These are phyloP conservation scores for Aspergillus sp. DNA, from an alignment of 2,329 filamentous ascomycete species.

Conservation along the genomic window DNA sequence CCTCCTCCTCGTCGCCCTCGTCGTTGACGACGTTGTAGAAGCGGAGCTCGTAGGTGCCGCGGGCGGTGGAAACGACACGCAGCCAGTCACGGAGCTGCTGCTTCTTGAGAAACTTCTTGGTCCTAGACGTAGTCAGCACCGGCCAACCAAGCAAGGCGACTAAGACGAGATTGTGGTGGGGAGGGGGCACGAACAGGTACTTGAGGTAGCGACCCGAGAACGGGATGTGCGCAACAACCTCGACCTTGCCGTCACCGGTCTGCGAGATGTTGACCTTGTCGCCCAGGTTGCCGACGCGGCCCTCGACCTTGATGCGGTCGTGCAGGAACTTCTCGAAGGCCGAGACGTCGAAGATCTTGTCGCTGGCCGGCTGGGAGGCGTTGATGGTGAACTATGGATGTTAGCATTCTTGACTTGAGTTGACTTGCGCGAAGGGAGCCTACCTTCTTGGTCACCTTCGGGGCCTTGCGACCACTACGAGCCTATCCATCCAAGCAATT, in stretches of 20 bases:
- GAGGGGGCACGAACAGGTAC: constrained; percentile 85
- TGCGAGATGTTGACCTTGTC: constrained; percentile 85
- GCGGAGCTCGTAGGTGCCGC: constrained; percentile 98
- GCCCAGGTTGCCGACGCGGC: constrained; percentile 95
- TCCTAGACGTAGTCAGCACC: too few species aligned
- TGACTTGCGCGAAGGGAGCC: constrained; percentile 13
- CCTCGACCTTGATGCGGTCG: constrained; percentile 99
- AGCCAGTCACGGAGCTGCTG: constrained; percentile 99
- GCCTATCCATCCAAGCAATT: constrained; percentile 50
- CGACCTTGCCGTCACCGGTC: constrained; percentile 92
- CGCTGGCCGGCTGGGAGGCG: constrained; percentile 91
- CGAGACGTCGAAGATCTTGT: constrained; percentile 99
- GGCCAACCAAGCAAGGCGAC: too few species aligned
- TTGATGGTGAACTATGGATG: constrained; percentile 98
- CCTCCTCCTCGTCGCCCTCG: constrained; percentile 94
- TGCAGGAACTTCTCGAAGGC: constrained; percentile 99
- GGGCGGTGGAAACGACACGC: constrained; percentile 93
- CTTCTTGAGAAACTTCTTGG: constrained; percentile 99
- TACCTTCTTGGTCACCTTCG: constrained; percentile 43
- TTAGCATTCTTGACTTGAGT: not conserved
- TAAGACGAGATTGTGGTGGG: too few species aligned
- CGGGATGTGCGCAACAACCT: constrained; percentile 93
- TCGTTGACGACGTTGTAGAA: constrained; percentile 99
- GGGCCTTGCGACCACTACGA: constrained; percentile 38
- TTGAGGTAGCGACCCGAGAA: constrained; percentile 99